phyloP scores from a whole-genome alignment of 345 rosid genomes.

The Garcia nutans region DNA sequence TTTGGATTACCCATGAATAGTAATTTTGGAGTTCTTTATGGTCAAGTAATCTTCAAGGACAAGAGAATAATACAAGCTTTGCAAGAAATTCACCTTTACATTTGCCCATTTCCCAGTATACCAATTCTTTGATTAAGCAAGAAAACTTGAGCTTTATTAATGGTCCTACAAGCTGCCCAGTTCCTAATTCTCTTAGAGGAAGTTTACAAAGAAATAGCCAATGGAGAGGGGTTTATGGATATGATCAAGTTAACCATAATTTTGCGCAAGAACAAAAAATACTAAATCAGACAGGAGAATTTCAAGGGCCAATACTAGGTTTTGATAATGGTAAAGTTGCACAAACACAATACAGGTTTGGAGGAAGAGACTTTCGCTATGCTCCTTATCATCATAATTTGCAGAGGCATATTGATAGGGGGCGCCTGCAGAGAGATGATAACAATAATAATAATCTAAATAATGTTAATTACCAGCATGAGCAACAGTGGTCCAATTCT shows the following conservation, averaged over 20 bases:
- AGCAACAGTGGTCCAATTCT: background rate
- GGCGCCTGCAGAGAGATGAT: background rate
- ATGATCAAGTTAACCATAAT: background rate
- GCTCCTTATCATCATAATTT: background rate
- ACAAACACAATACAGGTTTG: background rate
- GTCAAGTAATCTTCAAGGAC: background rate
- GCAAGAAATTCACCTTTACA: background rate
- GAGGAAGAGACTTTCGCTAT: background rate
- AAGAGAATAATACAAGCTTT: background rate
- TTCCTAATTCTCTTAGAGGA: background rate
- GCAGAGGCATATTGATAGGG: background rate
- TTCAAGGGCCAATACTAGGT: background rate
- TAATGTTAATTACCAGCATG: background rate
- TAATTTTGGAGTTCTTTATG: background rate
- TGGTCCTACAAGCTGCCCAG: background rate
- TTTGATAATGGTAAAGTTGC: background rate
- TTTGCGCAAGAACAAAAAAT: background rate
- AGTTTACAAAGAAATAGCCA: background rate
- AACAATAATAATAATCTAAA: background rate
- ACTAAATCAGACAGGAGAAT: background rate
- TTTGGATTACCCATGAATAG: background rate
- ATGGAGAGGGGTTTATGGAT: background rate
- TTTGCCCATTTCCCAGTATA: background rate
- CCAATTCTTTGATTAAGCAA: background rate
- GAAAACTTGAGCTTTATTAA: background rate